Conservation (phyloP, 345 rosid genomes). For the Bruguiera sexangula region DNA sequence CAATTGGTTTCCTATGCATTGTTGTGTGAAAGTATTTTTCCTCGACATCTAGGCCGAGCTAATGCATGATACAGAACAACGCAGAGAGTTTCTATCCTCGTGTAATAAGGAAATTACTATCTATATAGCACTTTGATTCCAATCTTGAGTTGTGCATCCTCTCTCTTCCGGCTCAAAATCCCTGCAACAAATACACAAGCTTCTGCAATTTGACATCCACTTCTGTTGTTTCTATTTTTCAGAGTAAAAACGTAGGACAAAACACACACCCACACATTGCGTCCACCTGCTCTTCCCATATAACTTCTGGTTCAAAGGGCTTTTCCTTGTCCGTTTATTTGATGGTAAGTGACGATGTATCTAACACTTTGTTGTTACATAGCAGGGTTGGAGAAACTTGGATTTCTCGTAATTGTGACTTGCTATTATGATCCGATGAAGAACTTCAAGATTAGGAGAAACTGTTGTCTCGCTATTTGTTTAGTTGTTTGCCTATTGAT, state of each 20-base stretch:
- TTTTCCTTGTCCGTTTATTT: too few species aligned
- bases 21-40: conserved; percentile 3
- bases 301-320: neutral
- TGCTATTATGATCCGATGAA: conserved; percentile 36
- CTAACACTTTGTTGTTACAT: too few species aligned
- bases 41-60: neutral
- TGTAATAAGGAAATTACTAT: neutral
- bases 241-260: too few species aligned
- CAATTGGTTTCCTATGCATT: neutral
- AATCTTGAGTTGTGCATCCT: too few species aligned
- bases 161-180: too few species aligned
- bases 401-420: too few species aligned
- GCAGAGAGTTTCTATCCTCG: neutral
- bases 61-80: neutral
- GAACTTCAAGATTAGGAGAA: conserved; percentile 53
- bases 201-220: too few species aligned
- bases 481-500: neutral
- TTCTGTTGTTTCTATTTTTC: too few species aligned
- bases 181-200: too few species aligned
- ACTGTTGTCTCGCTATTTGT: neutral
- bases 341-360: too few species aligned
- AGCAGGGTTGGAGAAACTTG: too few species aligned
- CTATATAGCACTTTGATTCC: neutral
- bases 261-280: too few species aligned
- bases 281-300: neutral